Percentiles rank a stretch among this genome's conserved stretches.
These are phyloP conservation scores for Pythium folliculosum DNA, from an alignment of 352 stramenopile species.

Conservation along the genomic window DNA sequence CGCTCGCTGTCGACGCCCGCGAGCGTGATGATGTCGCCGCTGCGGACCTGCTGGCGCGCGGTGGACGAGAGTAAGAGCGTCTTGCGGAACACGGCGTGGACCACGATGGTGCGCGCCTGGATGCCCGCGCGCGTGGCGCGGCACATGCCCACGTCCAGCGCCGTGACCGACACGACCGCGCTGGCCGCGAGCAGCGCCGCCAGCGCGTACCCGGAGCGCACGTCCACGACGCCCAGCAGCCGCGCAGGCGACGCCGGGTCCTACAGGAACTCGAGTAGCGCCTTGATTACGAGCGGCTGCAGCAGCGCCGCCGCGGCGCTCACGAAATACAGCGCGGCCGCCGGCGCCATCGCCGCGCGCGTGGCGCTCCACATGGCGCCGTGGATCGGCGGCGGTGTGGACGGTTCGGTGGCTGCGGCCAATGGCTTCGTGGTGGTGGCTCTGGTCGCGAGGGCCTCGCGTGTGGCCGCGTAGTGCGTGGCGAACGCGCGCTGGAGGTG, in stretches of 20 bases:
- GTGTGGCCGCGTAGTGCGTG: neutral
- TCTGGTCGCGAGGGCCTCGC: too few relatives aligned
- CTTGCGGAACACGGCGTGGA: constrained; percentile 68
- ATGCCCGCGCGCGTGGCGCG: constrained; percentile 44
- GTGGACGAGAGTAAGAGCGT: constrained; percentile 45
- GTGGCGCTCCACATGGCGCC: constrained; percentile 10
- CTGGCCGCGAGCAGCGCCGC: constrained; percentile 40
- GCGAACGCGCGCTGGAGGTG: constrained; percentile 28
- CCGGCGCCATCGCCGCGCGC: constrained; percentile 33
- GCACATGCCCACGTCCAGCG: constrained; percentile 52
- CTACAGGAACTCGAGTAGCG: constrained; percentile 51
- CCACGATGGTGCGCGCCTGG: constrained; percentile 55
- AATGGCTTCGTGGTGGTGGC: too few relatives aligned
- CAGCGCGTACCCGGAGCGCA: constrained; percentile 44
- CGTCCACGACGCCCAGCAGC: neutral
- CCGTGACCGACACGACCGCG: too few relatives aligned
- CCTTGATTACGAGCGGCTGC: constrained; percentile 63
- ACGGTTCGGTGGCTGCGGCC: constrained; percentile 36
- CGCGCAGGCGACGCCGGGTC: constrained; percentile 9
- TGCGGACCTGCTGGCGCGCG: constrained; percentile 45
- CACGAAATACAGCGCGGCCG: constrained; percentile 35
- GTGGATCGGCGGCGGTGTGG: constrained; percentile 6
- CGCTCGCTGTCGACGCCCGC: constrained; percentile 53
- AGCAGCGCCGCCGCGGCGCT: constrained; percentile 40
- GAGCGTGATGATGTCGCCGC: constrained; percentile 54